Conservation (phyloP, 2,329 filamentous ascomycete species). For the Calonectria leucothoes region DNA sequence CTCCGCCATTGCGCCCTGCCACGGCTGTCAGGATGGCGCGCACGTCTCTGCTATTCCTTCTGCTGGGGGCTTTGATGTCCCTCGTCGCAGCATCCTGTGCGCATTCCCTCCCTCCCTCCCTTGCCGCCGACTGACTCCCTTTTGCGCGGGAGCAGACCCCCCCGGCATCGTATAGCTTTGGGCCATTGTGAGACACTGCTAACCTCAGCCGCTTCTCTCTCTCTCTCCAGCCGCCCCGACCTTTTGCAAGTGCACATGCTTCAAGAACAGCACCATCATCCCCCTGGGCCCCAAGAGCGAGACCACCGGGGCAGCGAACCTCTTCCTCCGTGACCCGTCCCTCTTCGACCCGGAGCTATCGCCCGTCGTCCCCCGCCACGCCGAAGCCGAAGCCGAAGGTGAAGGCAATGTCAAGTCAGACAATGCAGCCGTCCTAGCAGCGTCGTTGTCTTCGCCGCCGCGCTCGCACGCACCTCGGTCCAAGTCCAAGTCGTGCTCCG, state of each 20-base stretch:
- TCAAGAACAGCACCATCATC: conserved; percentile 77
- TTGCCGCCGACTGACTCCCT: neutral
- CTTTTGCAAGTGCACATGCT: conserved; percentile 79
- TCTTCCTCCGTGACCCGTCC: conserved; percentile 35
- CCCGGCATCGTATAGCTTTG: neutral
- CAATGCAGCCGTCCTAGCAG: neutral
- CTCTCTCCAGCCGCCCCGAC: conserved; percentile 64
- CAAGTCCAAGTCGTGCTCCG: conserved; percentile 63
- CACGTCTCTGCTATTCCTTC: conserved; percentile 49
- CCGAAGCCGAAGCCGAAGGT: conserved; percentile 9
- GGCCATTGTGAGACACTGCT: conserved; percentile 27
- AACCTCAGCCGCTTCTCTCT: conserved; percentile 19
- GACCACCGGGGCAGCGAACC: conserved; percentile 39
- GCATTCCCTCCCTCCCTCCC: conserved; percentile 28
- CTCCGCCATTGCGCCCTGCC: neutral
- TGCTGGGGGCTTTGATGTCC: conserved; percentile 50
- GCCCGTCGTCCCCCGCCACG: conserved; percentile 19
- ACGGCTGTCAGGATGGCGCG: conserved; percentile 51
- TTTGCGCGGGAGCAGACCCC: neutral
- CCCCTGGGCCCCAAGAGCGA: conserved; percentile 62
- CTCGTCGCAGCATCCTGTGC: conserved; percentile 57
- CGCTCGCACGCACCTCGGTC: conserved; percentile 44
- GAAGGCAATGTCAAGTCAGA: neutral
- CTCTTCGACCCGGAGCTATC: conserved; percentile 36
- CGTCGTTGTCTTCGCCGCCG: neutral